Base-by-base conservation (phyloP, 2,329 filamentous ascomycete genomes). In the Teratosphaeriaceae sp. region DNA sequence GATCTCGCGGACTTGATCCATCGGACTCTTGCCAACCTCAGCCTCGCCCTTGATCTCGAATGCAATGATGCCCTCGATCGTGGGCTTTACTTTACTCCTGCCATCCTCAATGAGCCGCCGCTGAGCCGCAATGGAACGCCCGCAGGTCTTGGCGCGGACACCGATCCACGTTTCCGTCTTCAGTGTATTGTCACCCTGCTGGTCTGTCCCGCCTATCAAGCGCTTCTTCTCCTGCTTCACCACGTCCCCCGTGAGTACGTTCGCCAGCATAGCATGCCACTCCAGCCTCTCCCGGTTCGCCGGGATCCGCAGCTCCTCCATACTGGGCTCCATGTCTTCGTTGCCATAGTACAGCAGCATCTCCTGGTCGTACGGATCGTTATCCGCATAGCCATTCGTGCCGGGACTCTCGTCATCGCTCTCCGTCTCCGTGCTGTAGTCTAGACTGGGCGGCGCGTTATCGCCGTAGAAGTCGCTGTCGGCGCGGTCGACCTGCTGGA, bases 181-280 rank as follows among this genome's bases (percentile, higher is more conserved):
- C 54, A 82, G 65, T 19, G 74, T 74, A 60, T 86, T 85, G 44
- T 82, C 78, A 23, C 79, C 78, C 58, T 85, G 84, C 51, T 88
- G 80, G 35, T 87, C 85, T 38, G 77, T 73, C 51, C 86, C 83
- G 35, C 88, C 89, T 53, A 94, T 92, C 58, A 98, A 67, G 34
- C 92, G 81, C 65, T 95, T 94, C 74, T 98, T 98, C 69, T 98
- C 92, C 65, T 98, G 92, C 57, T 88, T 87, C 45, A 98, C 90
- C 7, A 98, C 92, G 63, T 98, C 92, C 52, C 92, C 92, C 1
- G 89, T 96, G 53, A 98, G 70, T 3, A 98, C 92, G 12, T 90
- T 94, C 46, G 90, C 87, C 44, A 98, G 70, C 92, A 98, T 98
- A 2, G 88, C 88, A 66, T 98, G 89, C 92, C 92, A 98, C 66